Percentiles rank a stretch among this genome's conserved stretches.
Evolutionary conservation across 2,329 filamentous ascomycete species (phyloP).

Genomic region (Fusarium incarnatum): DNA sequence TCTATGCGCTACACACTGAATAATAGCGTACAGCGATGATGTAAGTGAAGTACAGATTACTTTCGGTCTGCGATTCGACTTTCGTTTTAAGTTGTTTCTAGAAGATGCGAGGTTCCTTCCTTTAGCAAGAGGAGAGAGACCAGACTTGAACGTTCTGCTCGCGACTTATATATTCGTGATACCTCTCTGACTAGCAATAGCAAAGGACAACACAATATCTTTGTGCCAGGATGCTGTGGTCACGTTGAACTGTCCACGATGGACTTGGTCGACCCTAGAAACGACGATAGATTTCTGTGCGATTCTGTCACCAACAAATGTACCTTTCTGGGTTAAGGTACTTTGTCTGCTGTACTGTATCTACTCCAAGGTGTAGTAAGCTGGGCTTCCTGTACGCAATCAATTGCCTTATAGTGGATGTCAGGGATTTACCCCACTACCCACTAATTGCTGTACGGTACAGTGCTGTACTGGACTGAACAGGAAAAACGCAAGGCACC

Average conservation of each 20-base stretch:
- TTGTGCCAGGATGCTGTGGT: slow-evolving; percentile 17
- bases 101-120: slow-evolving; percentile 23
- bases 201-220: neutral
- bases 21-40: slow-evolving; percentile 20
- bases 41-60: slow-evolving; percentile 36
- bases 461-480: neutral
- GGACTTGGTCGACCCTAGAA: slow-evolving; percentile 30
- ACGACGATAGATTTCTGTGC: slow-evolving; percentile 39
- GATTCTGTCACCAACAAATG: slow-evolving; percentile 32
- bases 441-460: neutral
- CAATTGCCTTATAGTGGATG: slow-evolving; percentile 27
- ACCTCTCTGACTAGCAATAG: neutral
- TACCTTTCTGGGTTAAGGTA: neutral
- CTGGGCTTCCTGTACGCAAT: slow-evolving; percentile 24
- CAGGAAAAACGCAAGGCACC: slow-evolving; percentile 22
- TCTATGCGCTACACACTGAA: slow-evolving; percentile 4
- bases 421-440: slow-evolving; percentile 35
- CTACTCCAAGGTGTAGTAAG: neutral
- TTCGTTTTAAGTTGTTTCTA: slow-evolving; percentile 22
- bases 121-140: neutral
- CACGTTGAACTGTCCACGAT: slow-evolving; percentile 20
- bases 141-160: neutral
- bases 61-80: slow-evolving; percentile 5
- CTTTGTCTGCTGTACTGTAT: neutral
- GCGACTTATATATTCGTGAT: slow-evolving; percentile 14